phyloP scores from a whole-genome alignment of 306 rosid species.

The Potentilla sterilis region DNA sequence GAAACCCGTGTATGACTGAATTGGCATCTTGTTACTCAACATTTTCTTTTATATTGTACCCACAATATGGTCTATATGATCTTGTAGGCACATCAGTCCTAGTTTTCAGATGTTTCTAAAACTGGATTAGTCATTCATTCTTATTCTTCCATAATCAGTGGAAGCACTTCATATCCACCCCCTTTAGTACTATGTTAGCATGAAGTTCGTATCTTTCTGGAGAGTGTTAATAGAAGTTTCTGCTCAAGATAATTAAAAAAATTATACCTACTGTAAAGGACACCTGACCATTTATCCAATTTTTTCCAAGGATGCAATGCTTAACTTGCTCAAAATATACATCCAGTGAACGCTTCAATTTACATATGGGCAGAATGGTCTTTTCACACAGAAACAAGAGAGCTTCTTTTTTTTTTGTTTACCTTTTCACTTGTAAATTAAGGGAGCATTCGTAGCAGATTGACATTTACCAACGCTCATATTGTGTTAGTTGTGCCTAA shows the following conservation, averaged over 20 bases:
- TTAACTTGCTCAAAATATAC: not conserved
- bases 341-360: not conserved
- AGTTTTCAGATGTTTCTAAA: not conserved
- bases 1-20: not conserved
- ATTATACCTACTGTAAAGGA: not conserved
- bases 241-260: not conserved
- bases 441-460: not conserved
- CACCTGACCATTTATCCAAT: not conserved
- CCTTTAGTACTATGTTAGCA: not conserved
- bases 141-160: not conserved
- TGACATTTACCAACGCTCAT: not conserved
- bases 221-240: not conserved
- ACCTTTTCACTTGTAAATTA: not conserved
- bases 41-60: not conserved
- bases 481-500: conserved; percentile 3
- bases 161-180: not conserved
- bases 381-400: too few relatives aligned
- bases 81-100: not conserved
- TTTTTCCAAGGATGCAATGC: not conserved
- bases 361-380: not conserved
- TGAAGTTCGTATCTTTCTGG: not conserved
- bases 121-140: not conserved
- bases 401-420: not conserved
- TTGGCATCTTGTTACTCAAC: not conserved
- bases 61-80: not conserved